Conservation (phyloP, 179 eudicot genomes). For the Patellifolia procumbens region DNA sequence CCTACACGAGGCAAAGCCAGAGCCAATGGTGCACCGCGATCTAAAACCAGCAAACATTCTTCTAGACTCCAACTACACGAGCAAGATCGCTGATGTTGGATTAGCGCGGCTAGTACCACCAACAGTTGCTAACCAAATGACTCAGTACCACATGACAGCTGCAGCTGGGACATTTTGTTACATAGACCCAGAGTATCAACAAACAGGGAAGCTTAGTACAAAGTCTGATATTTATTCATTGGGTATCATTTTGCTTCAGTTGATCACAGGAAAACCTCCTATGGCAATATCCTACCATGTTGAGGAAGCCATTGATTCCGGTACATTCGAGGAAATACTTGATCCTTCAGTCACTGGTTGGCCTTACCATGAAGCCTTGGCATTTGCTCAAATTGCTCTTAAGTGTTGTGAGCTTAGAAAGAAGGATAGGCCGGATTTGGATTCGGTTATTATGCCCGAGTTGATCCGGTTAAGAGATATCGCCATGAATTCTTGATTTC, state of each 20-base stretch:
- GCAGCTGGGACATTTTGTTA: slow-evolving; percentile 92
- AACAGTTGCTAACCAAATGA: slow-evolving; percentile 50
- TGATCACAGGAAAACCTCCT: slow-evolving; percentile 64
- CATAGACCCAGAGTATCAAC: slow-evolving; percentile 94
- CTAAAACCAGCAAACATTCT: slow-evolving; percentile 86
- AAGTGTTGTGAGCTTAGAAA: slow-evolving; percentile 68
- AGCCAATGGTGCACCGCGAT: slow-evolving; percentile 87
- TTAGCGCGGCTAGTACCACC: slow-evolving; percentile 71
- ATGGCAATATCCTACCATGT: slow-evolving; percentile 66
- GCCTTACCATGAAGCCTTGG: slow-evolving; percentile 64
- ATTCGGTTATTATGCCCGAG: slow-evolving; percentile 61
- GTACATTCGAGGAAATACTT: slow-evolving; percentile 45
- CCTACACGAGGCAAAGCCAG: slow-evolving; percentile 76
- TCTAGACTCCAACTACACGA: slow-evolving; percentile 54
- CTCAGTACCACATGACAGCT: slow-evolving; percentile 70
- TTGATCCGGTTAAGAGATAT: slow-evolving; percentile 50
- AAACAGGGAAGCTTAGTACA: slow-evolving; percentile 68
- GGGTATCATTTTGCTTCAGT: slow-evolving; percentile 63
- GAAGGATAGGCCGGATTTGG: slow-evolving; percentile 80
- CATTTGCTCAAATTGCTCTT: slow-evolving; percentile 59
- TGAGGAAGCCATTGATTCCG: slow-evolving; percentile 50
- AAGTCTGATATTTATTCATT: slow-evolving; percentile 80
- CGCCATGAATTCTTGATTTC: slow-evolving; percentile 23
- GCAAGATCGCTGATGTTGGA: slow-evolving; percentile 89
- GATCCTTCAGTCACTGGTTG: slow-evolving; percentile 62